Evolutionary conservation across 306 rosid species (phyloP).

Genomic region (Cucumis sativus): Cucumber_9930_V3 NC_026659.2:30113001-30113500

Average conservation of each 20-base stretch:
- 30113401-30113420: neutral
- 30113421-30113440: neutral
- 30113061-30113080: neutral
- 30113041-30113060: neutral
- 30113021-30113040: neutral
- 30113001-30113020: conserved; percentile 93
- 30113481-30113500: neutral
- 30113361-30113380: conserved; percentile 31
- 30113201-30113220: conserved; percentile 99
- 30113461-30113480: neutral
- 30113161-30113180: conserved; percentile 88
- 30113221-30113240: conserved; percentile 97
- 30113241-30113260: conserved; percentile 96
- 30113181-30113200: conserved; percentile 94
- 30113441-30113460: neutral
- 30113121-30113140: conserved; percentile 94
- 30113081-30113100: conserved; percentile 1
- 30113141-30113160: conserved; percentile 97
- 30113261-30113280: conserved; percentile 96
- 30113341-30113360: conserved; percentile 93
- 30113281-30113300: conserved; percentile 89
- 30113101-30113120: conserved; percentile 99
- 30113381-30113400: neutral
- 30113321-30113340: conserved; percentile 94
- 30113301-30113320: conserved; percentile 88